These are phyloP conservation scores for Trichoderma sp. DNA, from an alignment of 2,329 filamentous ascomycete genomes.

Conservation along the genomic window DNA sequence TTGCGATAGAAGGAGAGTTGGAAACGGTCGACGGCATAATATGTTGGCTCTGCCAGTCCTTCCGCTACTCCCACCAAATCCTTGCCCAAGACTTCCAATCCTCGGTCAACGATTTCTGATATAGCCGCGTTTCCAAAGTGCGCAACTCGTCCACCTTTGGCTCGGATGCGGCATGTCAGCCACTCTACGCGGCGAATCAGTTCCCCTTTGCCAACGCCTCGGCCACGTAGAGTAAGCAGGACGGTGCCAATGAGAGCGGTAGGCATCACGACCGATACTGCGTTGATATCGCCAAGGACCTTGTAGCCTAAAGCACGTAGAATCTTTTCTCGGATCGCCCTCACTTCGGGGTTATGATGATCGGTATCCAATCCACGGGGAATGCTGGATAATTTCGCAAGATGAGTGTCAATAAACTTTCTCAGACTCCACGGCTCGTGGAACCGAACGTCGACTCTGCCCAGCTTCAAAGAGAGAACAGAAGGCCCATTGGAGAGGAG, in stretches of 20 bases:
- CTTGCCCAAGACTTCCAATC: slow-evolving; percentile 87
- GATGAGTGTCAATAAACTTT: slow-evolving; percentile 78
- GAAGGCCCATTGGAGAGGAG: slow-evolving; percentile 86
- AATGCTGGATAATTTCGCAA: slow-evolving; percentile 55
- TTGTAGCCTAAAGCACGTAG: slow-evolving; percentile 88
- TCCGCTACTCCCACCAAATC: slow-evolving; percentile 81
- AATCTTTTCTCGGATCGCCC: slow-evolving; percentile 68
- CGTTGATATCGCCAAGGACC: slow-evolving; percentile 91
- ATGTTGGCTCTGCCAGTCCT: slow-evolving; percentile 86
- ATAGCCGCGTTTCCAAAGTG: slow-evolving; percentile 86
- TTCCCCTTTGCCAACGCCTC: slow-evolving; percentile 87
- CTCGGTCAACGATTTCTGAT: slow-evolving; percentile 81
- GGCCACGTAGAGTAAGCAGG: slow-evolving; percentile 84
- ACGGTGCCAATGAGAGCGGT: slow-evolving; percentile 95
- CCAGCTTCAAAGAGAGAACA: slow-evolving; percentile 83
- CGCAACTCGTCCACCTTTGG: slow-evolving; percentile 88
- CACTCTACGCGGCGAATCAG: slow-evolving; percentile 86
- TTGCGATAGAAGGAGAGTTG: slow-evolving; percentile 98
- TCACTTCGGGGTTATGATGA: slow-evolving; percentile 52
- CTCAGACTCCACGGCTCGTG: slow-evolving; percentile 94
- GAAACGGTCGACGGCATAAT: slow-evolving; percentile 93
- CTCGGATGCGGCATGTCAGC: slow-evolving; percentile 79
- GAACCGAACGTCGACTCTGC: slow-evolving; percentile 92
- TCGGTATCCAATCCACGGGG: slow-evolving; percentile 51
- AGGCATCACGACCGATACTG: slow-evolving; percentile 96